Conservation (phyloP, 1,139 yeast genomes). For the Arxiozyma heterogenica region DNA sequence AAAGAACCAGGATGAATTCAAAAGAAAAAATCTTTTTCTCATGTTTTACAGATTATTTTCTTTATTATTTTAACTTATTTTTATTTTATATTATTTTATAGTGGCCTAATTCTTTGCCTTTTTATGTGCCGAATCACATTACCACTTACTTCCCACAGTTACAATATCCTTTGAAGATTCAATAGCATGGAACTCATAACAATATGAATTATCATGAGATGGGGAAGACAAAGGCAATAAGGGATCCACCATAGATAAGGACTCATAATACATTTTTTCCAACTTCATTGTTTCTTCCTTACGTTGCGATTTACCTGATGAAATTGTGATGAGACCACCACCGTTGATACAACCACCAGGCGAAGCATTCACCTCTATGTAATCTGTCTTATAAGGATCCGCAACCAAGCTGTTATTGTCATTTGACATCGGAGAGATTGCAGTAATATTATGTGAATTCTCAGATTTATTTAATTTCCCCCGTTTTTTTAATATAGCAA, state of each 20-base stretch:
- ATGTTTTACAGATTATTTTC: no score
- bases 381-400: conserved; percentile 65
- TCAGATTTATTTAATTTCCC: neutral
- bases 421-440: neutral
- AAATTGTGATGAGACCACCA: conserved; percentile 57
- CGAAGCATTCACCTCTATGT: conserved; percentile 95
- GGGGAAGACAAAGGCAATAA: neutral
- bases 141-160: conserved; percentile 7
- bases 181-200: conserved; percentile 13
- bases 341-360: conserved; percentile 98
- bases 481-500: conserved; percentile 13
- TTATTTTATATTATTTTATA: no score
- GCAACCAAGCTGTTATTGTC: conserved; percentile 24
- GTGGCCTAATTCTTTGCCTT: neutral
- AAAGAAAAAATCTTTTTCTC: no score
- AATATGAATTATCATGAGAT: conserved; percentile 2
- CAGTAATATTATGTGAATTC: neutral
- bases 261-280: conserved; percentile 7
- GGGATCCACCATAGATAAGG: conserved; percentile 8
- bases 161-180: conserved; percentile 5
- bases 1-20: no score
- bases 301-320: conserved; percentile 9
- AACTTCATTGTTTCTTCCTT: conserved; percentile 12
- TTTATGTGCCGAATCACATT: neutral
- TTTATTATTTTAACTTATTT: no score